These are phyloP conservation scores for Suhomyces faveliae DNA, from an alignment of 805 yeast species.

Conservation along the genomic window DNA sequence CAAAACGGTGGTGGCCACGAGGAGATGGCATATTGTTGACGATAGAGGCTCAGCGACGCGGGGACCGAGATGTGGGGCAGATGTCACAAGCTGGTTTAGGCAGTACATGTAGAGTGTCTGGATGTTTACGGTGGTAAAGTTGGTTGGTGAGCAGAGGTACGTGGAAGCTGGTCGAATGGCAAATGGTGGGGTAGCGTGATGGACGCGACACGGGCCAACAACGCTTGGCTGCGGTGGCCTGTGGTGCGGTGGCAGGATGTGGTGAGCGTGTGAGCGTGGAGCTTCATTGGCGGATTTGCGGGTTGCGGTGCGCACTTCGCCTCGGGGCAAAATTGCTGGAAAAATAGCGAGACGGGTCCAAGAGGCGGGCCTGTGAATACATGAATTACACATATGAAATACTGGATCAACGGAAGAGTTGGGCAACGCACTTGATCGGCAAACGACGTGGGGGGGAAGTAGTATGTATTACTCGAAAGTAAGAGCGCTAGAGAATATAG, in stretches of 20 bases:
- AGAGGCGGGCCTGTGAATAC: conserved; percentile 2
- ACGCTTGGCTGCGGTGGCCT: neutral
- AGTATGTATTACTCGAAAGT: too few relatives aligned
- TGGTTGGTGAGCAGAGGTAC: neutral
- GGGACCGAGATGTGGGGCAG: neutral
- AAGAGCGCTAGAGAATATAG: too few relatives aligned
- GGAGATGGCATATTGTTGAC: neutral
- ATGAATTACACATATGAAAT: too few relatives aligned
- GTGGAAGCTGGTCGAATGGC: neutral
- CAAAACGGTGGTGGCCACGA: neutral
- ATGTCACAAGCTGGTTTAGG: neutral
- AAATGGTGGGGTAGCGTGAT: conserved; percentile 1
- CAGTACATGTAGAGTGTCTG: neutral
- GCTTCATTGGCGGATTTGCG: neutral
- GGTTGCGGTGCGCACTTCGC: neutral
- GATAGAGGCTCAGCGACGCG: neutral
- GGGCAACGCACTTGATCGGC: too few relatives aligned
- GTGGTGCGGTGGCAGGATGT: neutral
- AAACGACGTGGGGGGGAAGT: neutral
- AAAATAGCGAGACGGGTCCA: neutral
- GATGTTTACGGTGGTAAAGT: neutral
- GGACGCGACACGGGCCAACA: neutral
- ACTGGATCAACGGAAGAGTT: neutral
- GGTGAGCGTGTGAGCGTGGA: neutral
- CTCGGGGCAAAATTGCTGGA: neutral